Evolutionary conservation across 2,329 filamentous ascomycete species (phyloP).

Genomic region (Beauveria rudraprayagi): DNA sequence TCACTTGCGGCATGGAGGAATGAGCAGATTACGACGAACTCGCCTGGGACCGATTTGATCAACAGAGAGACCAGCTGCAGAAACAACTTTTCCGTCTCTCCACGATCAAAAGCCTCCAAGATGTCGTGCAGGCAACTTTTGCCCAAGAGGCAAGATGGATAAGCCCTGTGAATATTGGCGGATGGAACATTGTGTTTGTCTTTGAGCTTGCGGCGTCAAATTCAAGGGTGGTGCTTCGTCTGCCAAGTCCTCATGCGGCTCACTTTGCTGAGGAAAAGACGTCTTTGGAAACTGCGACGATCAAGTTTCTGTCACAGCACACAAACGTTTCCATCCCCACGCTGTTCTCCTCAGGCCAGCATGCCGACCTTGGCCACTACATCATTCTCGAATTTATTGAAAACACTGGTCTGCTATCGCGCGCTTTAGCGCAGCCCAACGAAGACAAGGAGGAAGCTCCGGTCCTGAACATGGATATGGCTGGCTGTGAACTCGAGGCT

Average conservation of each 20-base stretch:
- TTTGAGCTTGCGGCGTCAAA: conserved; percentile 7
- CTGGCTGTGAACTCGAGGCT: not conserved
- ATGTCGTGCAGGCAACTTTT: not conserved
- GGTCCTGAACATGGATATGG: not conserved
- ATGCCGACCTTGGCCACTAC: conserved; percentile 11
- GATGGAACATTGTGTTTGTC: conserved; percentile 15
- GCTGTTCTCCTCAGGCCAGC: conserved; percentile 13
- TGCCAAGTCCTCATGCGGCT: conserved; percentile 11
- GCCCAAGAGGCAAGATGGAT: not conserved
- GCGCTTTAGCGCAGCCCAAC: not conserved
- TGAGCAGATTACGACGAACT: not conserved
- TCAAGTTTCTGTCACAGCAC: not conserved
- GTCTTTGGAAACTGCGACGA: conserved; percentile 12
- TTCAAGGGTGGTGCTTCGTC: conserved; percentile 11
- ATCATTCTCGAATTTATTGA: not conserved
- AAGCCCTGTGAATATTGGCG: conserved; percentile 11
- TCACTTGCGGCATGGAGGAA: not conserved
- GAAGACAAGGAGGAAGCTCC: not conserved
- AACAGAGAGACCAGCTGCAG: not conserved
- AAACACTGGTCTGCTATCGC: not conserved
- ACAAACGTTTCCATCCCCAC: conserved; percentile 11
- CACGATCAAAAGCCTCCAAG: not conserved
- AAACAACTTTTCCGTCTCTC: not conserved
- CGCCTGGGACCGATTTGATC: not conserved
- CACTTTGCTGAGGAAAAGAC: conserved; percentile 16